Evolutionary conservation across 331 rosid genomes (phyloP), one percentile per base, ranked within the genome.

Genomic region (Pyracantha coccinea): DNA sequence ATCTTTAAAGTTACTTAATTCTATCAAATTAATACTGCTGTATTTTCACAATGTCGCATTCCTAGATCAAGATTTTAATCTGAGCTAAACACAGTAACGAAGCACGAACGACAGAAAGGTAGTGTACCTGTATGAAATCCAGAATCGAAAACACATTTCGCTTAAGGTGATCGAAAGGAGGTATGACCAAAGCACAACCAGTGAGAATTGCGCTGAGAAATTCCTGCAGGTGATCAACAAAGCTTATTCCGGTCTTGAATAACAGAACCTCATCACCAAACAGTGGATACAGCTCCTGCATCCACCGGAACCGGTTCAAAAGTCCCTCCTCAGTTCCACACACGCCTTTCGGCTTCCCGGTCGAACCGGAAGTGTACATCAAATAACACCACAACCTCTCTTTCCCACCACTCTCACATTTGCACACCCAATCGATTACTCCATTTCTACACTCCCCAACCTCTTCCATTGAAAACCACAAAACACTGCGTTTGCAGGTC

Each of bases 291-390:
- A 83, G 31, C 67, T 83, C 88, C 87, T 91, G 95, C 98, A 94
- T 94, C 98, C 97, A 94, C 62, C 65, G 75, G 79, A 88, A 87
- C 64, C 97, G 90, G 77, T 91, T 94, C 63, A 86, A 74, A 76
- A 94, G 92, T 83, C 98, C 97, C 81, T 80, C 81, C 70, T 94
- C 97, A 0, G 96, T 90, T 52, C 98, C 97, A 76, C 97, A 90
- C 55, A 94, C 90, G n/a, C 97, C 98, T 81, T 91, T 94, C 50
- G 95, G 95, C 79, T 85, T 86, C 73, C 98, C 98, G 8, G 96
- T 90, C 47, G 97, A 91, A 20, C 97, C 98, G 38, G 98, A 94
- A 41, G 98, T 94, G 83, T 86, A 86, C 97, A 94, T 86, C 71
- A 94, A 68, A 74, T 94, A 94, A 77, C 96, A 90, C 83, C 90